These are phyloP conservation scores for Irpex sp. DNA, from an alignment of 1,284 basidiomycete species.

Conservation along the genomic window DNA sequence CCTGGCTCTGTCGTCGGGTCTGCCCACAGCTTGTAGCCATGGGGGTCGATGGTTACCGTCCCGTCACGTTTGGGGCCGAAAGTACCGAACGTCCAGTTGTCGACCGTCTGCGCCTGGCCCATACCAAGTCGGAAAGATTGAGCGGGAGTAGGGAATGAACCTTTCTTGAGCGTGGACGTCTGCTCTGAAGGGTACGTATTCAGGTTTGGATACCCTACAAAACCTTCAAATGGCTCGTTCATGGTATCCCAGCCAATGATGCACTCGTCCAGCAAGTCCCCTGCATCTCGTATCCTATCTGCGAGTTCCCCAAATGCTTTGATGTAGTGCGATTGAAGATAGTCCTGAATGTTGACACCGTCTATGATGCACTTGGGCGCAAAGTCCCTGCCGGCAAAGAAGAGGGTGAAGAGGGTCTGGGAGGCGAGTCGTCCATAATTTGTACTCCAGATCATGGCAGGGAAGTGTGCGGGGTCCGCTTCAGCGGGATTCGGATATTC, in stretches of 20 bases:
- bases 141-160: slow-evolving; percentile 82
- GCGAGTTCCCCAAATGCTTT: slow-evolving; percentile 76
- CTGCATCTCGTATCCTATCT: slow-evolving; percentile 69
- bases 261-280: slow-evolving; percentile 79
- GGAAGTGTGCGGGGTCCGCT: slow-evolving; percentile 72
- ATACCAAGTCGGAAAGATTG: slow-evolving; percentile 87
- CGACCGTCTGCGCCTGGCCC: slow-evolving; percentile 83
- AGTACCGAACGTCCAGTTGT: slow-evolving; percentile 78
- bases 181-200: slow-evolving; percentile 61
- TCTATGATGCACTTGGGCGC: slow-evolving; percentile 93
- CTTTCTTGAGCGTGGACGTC: slow-evolving; percentile 76
- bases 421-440: slow-evolving; percentile 89
- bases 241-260: slow-evolving; percentile 96
- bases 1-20: slow-evolving; percentile 40
- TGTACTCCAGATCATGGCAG: slow-evolving; percentile 96
- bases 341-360: slow-evolving; percentile 92
- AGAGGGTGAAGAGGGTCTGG: slow-evolving; percentile 91
- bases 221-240: slow-evolving; percentile 92
- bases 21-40: slow-evolving; percentile 74
- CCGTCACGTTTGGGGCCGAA: slow-evolving; percentile 81
- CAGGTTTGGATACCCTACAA: slow-evolving; percentile 79
- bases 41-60: slow-evolving; percentile 78
- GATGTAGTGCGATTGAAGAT: slow-evolving; percentile 84
- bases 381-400: slow-evolving; percentile 89
- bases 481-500: slow-evolving; percentile 73